Base-by-base conservation (phyloP, 1,284 basidiomycete genomes). In the Sporisorium sorghi region DNA sequence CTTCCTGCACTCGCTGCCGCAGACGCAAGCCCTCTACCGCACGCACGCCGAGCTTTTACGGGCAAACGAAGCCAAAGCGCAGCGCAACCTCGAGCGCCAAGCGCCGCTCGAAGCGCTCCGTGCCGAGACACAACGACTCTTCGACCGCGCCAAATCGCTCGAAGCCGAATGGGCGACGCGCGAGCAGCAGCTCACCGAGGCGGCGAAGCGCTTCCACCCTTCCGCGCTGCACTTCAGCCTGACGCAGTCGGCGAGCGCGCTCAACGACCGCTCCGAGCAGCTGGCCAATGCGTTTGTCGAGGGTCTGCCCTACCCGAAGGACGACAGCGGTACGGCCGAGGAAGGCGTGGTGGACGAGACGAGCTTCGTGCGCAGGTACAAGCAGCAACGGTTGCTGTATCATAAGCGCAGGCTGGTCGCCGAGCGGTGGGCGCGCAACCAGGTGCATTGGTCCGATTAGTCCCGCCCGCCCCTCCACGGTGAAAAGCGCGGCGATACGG, bases 231-330 rank as follows among this genome's bases (percentile, higher is more conserved):
- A 73, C 24, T 72, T 78, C 46, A 58, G 33, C 23, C 44, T 83
- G 15, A 70, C 68, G 7, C 76, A 82, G 30, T 60, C 58, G 11
- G 74, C 77, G 3, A 49, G 67, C 39, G 64, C 65, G 35, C 48
- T 79, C 26, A 77, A 82, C 66, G 78, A 83, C 42, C 48, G 61
- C 21, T 78, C 73, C 10, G 82, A 83, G 33, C 55, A 67, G 4
- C 42, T 83, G n/a, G 82, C 81, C 15, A 81, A 77, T 40, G 78
- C 80, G 15, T 83, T 71, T 57, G 79, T 83, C 26, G 80, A 83
- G 52, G 77, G 75, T 2, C 35, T 81, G 7, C 52, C 78, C 1
- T 67, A 78, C 28, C 61, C 73, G 11, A 56, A 48, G 19, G 75
- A 72, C 23, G 64, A 63, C 33, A 54, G 40, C 15, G 66, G 62